phyloP scores from a whole-genome alignment of 305 asterid genomes.

The Stenogyne calaminthoides region DNA sequence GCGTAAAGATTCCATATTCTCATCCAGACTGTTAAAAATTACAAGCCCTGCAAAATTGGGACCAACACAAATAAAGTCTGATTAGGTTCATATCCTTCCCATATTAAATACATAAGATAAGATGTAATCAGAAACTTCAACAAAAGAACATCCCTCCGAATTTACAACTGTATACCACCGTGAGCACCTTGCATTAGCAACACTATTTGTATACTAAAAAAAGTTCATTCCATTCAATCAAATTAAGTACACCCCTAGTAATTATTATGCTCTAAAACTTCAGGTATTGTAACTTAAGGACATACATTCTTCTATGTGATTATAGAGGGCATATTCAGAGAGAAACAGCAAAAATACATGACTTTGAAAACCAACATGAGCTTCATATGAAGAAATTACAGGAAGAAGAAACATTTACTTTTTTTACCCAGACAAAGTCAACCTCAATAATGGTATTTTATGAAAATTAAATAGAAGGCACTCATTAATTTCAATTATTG shows the following conservation, averaged over 20 bases:
- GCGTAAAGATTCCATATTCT: conserved; percentile 8
- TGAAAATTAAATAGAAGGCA: conserved; percentile 23
- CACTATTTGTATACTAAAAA: neutral
- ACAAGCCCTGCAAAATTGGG: conserved; percentile 17
- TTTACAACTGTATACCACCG: neutral
- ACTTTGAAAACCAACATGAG: conserved; percentile 5
- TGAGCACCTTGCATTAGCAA: neutral
- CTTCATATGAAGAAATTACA: conserved; percentile 8
- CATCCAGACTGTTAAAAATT: neutral
- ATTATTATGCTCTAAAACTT: conserved; percentile 12
- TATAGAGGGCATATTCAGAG: neutral
- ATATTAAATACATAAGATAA: neutral
- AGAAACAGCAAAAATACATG: neutral
- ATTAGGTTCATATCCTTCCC: conserved; percentile 2
- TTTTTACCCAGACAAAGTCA: conserved; percentile 5
- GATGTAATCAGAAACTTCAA: conserved; percentile 7
- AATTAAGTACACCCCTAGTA: neutral
- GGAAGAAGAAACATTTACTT: neutral
- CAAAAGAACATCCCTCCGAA: neutral
- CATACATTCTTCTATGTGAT: conserved; percentile 12
- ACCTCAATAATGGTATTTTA: conserved; percentile 30
- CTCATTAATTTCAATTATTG: conserved; percentile 37
- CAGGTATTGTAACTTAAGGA: conserved; percentile 10
- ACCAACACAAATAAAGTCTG: conserved; percentile 16
- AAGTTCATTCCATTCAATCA: neutral